phyloP scores from a whole-genome alignment of 2,329 filamentous ascomycete genomes.

The Metarhizium guizhouense region DNA sequence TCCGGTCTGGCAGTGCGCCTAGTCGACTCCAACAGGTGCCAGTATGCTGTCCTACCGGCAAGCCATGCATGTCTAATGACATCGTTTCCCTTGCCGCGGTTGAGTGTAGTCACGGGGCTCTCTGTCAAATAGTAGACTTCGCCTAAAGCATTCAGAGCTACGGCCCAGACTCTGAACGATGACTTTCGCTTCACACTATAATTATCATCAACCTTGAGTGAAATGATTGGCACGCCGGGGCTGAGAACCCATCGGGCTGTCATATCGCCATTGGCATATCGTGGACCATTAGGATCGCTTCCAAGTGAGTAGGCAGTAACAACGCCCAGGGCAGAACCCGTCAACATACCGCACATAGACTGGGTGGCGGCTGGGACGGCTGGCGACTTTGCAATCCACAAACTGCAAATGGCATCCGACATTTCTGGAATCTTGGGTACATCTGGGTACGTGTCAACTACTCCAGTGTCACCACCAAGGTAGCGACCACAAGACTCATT shows the following conservation, averaged over 20 bases:
- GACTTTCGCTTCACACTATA: slow-evolving; percentile 64
- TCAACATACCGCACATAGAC: slow-evolving; percentile 72
- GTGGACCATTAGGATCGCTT: slow-evolving; percentile 44
- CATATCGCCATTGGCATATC: slow-evolving; percentile 64
- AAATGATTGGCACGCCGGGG: slow-evolving; percentile 85
- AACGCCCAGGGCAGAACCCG: slow-evolving; percentile 74
- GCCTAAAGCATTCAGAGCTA: slow-evolving; percentile 85
- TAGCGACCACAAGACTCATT: slow-evolving; percentile 72
- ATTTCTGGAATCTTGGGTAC: slow-evolving; percentile 68
- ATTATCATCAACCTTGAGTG: slow-evolving; percentile 73
- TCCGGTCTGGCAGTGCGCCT: slow-evolving; percentile 63
- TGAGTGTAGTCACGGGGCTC: slow-evolving; percentile 48
- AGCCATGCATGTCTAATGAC: slow-evolving; percentile 65
- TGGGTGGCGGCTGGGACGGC: slow-evolving; percentile 63
- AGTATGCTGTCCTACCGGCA: slow-evolving; percentile 68
- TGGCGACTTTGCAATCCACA: slow-evolving; percentile 84
- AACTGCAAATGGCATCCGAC: slow-evolving; percentile 62
- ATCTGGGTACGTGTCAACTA: slow-evolving; percentile 56
- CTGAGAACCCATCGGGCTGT: slow-evolving; percentile 85
- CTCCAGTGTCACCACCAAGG: slow-evolving; percentile 51
- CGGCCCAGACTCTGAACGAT: slow-evolving; percentile 74
- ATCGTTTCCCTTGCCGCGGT: slow-evolving; percentile 42
- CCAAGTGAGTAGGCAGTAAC: slow-evolving; percentile 76
- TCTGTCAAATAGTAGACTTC: slow-evolving; percentile 81
- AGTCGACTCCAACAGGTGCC: slow-evolving; percentile 73